A percentile compares a stretch with the other conserved stretches of the same genome.
Evolutionary conservation across 2,329 filamentous ascomycete genomes (phyloP).

Genomic region (Exophiala calicioides): DNA sequence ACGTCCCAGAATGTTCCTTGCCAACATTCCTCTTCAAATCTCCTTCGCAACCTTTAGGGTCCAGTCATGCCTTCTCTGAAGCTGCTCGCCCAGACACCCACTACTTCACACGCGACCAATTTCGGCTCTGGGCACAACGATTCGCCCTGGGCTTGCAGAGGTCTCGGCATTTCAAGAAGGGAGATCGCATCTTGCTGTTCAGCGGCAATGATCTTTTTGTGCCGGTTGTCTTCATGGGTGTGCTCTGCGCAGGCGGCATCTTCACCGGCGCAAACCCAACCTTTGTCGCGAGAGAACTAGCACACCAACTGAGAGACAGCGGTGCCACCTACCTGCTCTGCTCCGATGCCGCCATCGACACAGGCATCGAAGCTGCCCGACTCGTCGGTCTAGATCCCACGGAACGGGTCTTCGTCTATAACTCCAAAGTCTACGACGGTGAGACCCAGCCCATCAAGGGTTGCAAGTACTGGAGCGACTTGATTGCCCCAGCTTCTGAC

Average conservation of each 20-base stretch:
- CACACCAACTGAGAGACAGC: slow-evolving; percentile 69
- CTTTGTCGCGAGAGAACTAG: slow-evolving; percentile 68
- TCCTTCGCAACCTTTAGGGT: slow-evolving; percentile 41
- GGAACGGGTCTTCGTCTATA: slow-evolving; percentile 29
- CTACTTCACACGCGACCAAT: slow-evolving; percentile 60
- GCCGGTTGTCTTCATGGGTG: slow-evolving; percentile 65
- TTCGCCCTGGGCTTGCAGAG: slow-evolving; percentile 64
- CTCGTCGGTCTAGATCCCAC: slow-evolving; percentile 21
- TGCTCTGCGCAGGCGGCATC: slow-evolving; percentile 71
- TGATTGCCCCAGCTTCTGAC: slow-evolving; percentile 26
- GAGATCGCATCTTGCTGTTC: slow-evolving; percentile 71
- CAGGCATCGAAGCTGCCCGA: slow-evolving; percentile 28
- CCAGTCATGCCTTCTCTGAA: slow-evolving; percentile 55
- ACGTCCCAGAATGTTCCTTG: slow-evolving; percentile 45
- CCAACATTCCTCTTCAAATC: slow-evolving; percentile 50
- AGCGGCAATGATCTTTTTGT: slow-evolving; percentile 70
- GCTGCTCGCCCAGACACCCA: slow-evolving; percentile 63
- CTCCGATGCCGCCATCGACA: slow-evolving; percentile 31
- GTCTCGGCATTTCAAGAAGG: slow-evolving; percentile 58
- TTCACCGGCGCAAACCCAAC: slow-evolving; percentile 71
- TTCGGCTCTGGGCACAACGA: slow-evolving; percentile 67
- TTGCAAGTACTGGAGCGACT: slow-evolving; percentile 25
- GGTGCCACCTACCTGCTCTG: slow-evolving; percentile 66
- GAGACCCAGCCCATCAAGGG: slow-evolving; percentile 17
- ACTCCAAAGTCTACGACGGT: slow-evolving; percentile 25